Evolutionary conservation across 164 flowering plant species (phyloP), one percentile per base, ranked within the genome.

Genomic region (Tetracentron sinense): DNA sequence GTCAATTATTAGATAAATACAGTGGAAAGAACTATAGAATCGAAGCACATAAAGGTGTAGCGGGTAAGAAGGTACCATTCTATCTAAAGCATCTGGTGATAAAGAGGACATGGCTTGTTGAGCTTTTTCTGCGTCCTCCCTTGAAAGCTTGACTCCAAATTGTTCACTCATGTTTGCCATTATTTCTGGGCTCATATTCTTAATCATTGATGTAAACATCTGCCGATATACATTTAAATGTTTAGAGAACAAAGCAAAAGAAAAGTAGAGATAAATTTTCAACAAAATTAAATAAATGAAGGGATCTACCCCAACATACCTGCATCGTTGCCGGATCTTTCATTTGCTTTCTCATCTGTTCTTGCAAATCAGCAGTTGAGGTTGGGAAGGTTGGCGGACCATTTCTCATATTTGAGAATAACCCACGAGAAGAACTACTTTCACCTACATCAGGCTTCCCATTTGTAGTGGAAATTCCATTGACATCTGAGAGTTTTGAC

Each of bases 141-240:
- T 77, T 19, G 99, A 86, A 69, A 95, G 85, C 65, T 95, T 92
- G 20, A 88, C 22, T 20, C 97, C 99, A 75, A 92, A 90, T 65
- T 87, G 96, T 72, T 92, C 90, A 35, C 97, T 71, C 99, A 95
- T 90, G 82, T 70, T 88, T 61, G 97, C 83, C 96, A 95, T 88
- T 94, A 84, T 85, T 1, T 95, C 97, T 31, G 97, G 99, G 75
- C 74, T 92, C 87, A 94, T 88, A 65, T 84, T 94, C 72, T 88
- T 84, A n/a, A 95, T 74, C 97, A 95, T 86, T 61, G 94, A 84
- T 42, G 90, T 58, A 60, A 86, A 79, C 99, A 95, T 89, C 99
- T 94, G 83, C 69, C 63, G 65, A 69, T 48, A 51, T 35, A 63
- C 42, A 62, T 21, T 58, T 26, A 62, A 49, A 35, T 44, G 48